Conservation (phyloP, 805 yeast species). For the Saturnispora bothae region DNA sequence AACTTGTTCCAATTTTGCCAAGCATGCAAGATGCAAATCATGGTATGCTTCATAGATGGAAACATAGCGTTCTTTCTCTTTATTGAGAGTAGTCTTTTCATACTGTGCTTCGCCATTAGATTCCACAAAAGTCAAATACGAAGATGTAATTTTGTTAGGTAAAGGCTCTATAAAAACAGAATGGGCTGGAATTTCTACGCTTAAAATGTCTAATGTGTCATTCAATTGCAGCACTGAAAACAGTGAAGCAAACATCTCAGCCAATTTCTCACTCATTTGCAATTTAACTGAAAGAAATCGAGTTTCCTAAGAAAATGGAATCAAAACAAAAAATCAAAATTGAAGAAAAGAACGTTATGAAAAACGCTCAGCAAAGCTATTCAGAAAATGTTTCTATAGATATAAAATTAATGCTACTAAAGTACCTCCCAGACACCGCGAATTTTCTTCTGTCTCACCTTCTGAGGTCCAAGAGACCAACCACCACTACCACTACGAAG, state of each 20-base stretch:
- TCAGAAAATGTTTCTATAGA: no score
- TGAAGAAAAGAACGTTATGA: no score
- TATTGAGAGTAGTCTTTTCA: slow-evolving; percentile 30
- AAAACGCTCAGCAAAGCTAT: slow-evolving; percentile 6
- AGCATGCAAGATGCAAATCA: slow-evolving; percentile 51
- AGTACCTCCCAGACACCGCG: slow-evolving; percentile 57
- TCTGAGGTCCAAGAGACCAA: slow-evolving; percentile 80
- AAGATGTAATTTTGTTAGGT: slow-evolving; percentile 28
- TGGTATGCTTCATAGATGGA: slow-evolving; percentile 51
- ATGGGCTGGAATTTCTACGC: slow-evolving; percentile 5
- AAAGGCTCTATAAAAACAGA: slow-evolving; percentile 7
- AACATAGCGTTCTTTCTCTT: slow-evolving; percentile 30
- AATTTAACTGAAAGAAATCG: neutral
- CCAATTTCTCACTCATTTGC: slow-evolving; percentile 4
- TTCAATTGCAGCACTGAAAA: neutral
- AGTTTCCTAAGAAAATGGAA: no score
- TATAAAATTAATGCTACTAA: neutral
- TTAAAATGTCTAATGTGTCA: slow-evolving; percentile 1
- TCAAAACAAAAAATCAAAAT: neutral
- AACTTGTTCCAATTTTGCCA: slow-evolving; percentile 35
- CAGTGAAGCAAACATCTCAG: slow-evolving; percentile 1
- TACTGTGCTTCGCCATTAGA: slow-evolving; percentile 9
- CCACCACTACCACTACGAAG: slow-evolving; percentile 64
- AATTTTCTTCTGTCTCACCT: slow-evolving; percentile 60
- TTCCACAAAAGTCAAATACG: slow-evolving; percentile 31